Conservation (phyloP, 1,139 yeast genomes). For the Entelexis paramagnoliae region DNA sequence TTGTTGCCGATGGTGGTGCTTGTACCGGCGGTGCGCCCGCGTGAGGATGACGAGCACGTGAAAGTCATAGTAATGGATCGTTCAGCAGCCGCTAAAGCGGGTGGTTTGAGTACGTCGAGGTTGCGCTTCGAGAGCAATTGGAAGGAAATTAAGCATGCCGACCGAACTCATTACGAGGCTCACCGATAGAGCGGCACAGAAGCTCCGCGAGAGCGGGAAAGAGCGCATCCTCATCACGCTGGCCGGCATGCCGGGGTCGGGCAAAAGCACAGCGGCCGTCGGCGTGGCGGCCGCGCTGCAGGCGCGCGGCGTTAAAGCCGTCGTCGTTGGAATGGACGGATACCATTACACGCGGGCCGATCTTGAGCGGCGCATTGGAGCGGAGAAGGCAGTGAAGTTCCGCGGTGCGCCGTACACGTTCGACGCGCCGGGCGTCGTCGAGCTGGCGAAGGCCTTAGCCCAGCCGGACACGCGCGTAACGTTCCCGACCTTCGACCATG, state of each 20-base stretch:
- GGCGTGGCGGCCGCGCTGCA: slow-evolving; percentile 38
- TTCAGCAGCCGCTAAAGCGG: neutral
- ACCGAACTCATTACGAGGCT: neutral
- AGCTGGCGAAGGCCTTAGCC: slow-evolving; percentile 26
- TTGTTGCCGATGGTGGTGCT: too few relatives aligned
- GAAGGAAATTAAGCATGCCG: neutral
- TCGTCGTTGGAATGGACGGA: slow-evolving; percentile 62
- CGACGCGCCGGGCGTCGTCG: slow-evolving; percentile 46
- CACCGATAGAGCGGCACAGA: slow-evolving; percentile 29
- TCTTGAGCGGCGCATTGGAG: slow-evolving; percentile 43
- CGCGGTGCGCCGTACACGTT: slow-evolving; percentile 85
- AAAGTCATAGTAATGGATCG: neutral
- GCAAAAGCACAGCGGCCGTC: slow-evolving; percentile 59
- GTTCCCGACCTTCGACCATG: slow-evolving; percentile 74
- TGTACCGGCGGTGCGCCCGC: too few relatives aligned
- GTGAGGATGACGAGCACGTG: slow-evolving; percentile 1
- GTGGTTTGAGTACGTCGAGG: neutral
- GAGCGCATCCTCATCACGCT: slow-evolving; percentile 46
- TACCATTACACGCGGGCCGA: slow-evolving; percentile 58
- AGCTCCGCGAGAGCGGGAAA: slow-evolving; percentile 29
- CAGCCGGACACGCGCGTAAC: slow-evolving; percentile 27
- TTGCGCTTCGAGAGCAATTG: too few relatives aligned
- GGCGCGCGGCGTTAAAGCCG: slow-evolving; percentile 19
- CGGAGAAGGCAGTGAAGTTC: slow-evolving; percentile 47
- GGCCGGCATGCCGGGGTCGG: slow-evolving; percentile 77